A percentile compares a stretch with the other conserved stretches of the same genome.
Evolutionary conservation across 2,329 filamentous ascomycete species (phyloP).

Genomic region (Xylogone sp.): DNA sequence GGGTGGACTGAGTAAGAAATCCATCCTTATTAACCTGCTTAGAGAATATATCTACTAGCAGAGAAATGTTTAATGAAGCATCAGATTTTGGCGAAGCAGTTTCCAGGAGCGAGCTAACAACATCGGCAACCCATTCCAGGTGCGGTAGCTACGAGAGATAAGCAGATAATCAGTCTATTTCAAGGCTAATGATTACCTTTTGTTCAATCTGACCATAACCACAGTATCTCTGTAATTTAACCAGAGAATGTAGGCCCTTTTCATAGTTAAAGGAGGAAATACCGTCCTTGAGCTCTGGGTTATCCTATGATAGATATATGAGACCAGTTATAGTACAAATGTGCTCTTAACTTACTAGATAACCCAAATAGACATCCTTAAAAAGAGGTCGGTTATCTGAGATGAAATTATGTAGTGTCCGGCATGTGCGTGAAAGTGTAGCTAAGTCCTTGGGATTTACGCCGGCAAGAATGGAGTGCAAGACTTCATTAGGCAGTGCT

Average conservation of each 20-base stretch:
- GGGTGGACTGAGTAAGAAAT: constrained; percentile 61
- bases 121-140: constrained; percentile 44
- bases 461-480: constrained; percentile 56
- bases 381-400: constrained; percentile 55
- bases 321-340: not conserved
- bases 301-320: constrained; percentile 28
- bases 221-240: constrained; percentile 42
- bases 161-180: not conserved
- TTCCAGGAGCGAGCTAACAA: constrained; percentile 42
- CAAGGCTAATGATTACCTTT: constrained; percentile 34
- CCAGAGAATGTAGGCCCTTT: constrained; percentile 38
- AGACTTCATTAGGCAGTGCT: constrained; percentile 56
- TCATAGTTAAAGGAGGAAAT: not conserved
- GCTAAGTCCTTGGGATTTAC: constrained; percentile 55
- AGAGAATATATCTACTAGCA: constrained; percentile 43
- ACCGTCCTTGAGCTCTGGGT: constrained; percentile 24
- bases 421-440: constrained; percentile 47
- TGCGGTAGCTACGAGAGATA: constrained; percentile 17
- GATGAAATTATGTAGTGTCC: constrained; percentile 49
- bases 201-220: constrained; percentile 23
- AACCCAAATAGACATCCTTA: constrained; percentile 56
- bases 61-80: constrained; percentile 42
- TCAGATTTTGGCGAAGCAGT: constrained; percentile 32
- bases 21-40: constrained; percentile 46
- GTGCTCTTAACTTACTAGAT: constrained; percentile 39